These are phyloP conservation scores for Termitomyces sp. DNA, from an alignment of 768 basidiomycete species.

Conservation along the genomic window DNA sequence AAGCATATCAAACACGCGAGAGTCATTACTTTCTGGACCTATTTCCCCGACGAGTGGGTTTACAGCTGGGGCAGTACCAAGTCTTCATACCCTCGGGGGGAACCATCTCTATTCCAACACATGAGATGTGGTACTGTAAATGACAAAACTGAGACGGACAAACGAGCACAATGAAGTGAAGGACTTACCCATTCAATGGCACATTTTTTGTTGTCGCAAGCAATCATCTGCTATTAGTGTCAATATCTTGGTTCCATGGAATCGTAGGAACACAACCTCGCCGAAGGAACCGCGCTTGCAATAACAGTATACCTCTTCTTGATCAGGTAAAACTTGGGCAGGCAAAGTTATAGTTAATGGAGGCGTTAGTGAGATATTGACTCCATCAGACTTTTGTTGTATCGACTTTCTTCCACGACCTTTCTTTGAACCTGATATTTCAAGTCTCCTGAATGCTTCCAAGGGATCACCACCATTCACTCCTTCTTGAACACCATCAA, in stretches of 20 bases:
- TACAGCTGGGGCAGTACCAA: slow-evolving; percentile 74
- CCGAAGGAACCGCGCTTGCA: slow-evolving; percentile 80
- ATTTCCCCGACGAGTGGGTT: slow-evolving; percentile 27
- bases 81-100: slow-evolving; percentile 45
- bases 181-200: slow-evolving; percentile 75
- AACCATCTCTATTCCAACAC: slow-evolving; percentile 49
- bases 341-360: slow-evolving; percentile 33
- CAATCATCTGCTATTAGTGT: slow-evolving; percentile 64
- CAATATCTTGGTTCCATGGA: slow-evolving; percentile 3
- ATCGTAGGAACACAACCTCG: slow-evolving; percentile 38
- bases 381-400: slow-evolving; percentile 11
- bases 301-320: slow-evolving; percentile 65
- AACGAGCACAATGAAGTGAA: background rate
- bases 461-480: background rate
- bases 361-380: slow-evolving; percentile 10
- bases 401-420: slow-evolving; percentile 17
- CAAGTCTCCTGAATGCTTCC: slow-evolving; percentile 1
- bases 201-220: slow-evolving; percentile 70
- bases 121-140: slow-evolving; percentile 65
- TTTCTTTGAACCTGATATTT: slow-evolving; percentile 6
- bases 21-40: slow-evolving; percentile 16
- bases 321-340: slow-evolving; percentile 16
- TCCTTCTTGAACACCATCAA: background rate
- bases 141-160: background rate
- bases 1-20: background rate